Evolutionary conservation across 306 rosid genomes (phyloP).

Genomic region (Rubus idaeus): DNA sequence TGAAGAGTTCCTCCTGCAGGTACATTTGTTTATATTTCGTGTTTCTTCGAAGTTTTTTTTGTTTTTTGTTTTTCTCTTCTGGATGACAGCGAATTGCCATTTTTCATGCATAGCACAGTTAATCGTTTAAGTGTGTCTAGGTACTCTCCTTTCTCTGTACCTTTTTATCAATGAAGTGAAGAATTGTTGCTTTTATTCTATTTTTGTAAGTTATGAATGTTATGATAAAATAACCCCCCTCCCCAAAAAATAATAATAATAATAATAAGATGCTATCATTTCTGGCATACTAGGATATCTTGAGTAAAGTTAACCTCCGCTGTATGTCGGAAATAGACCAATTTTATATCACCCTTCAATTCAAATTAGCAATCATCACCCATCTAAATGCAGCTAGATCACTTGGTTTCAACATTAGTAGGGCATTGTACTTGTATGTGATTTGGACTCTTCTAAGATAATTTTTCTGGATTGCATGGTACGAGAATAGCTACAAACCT

Average conservation of each 20-base stretch:
- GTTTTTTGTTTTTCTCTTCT: not conserved
- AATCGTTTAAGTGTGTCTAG: not conserved
- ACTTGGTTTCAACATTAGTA: not conserved
- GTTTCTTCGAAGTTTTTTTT: slow-evolving; percentile 18
- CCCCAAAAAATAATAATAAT: too few relatives aligned
- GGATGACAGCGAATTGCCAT: not conserved
- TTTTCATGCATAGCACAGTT: not conserved
- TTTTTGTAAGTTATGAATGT: not conserved
- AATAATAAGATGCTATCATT: not conserved
- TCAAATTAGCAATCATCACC: not conserved
- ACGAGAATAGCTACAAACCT: not conserved
- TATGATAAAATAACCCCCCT: not conserved
- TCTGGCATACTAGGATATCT: not conserved
- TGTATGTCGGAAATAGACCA: not conserved
- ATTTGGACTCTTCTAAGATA: not conserved
- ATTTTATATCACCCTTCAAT: not conserved
- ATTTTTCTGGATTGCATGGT: not conserved
- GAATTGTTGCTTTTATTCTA: slow-evolving; percentile 3
- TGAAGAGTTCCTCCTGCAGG: slow-evolving; percentile 58
- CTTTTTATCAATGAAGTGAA: not conserved
- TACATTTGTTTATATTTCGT: slow-evolving; percentile 30
- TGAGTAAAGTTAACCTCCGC: not conserved
- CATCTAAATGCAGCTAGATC: not conserved
- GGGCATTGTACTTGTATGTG: slow-evolving; percentile 1
- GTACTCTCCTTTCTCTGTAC: not conserved